Evolutionary conservation across 768 basidiomycete species (phyloP).

Genomic region (Kondoa malvinella): DNA sequence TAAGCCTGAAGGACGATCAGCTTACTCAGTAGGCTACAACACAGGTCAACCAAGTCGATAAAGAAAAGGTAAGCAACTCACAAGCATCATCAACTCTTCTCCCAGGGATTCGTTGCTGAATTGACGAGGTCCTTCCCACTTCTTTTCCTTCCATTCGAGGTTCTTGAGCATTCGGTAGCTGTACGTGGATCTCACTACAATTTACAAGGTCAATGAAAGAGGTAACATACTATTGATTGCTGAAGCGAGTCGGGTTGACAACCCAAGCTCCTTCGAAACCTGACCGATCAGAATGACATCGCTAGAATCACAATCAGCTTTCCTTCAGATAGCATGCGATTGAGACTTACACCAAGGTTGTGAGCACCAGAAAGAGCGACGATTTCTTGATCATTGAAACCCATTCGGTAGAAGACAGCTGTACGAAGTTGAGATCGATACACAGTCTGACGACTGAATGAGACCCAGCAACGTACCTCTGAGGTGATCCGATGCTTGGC

Average conservation of each 20-base stretch:
- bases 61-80: not conserved
- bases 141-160: slow-evolving; percentile 35
- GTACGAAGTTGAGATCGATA: not conserved
- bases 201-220: slow-evolving; percentile 8
- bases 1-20: not conserved
- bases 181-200: no score
- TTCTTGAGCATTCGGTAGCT: slow-evolving; percentile 9
- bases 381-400: slow-evolving; percentile 93
- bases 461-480: slow-evolving; percentile 28
- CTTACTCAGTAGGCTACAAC: not conserved
- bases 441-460: not conserved
- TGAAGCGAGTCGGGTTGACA: slow-evolving; percentile 40
- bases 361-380: slow-evolving; percentile 65
- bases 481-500: slow-evolving; percentile 50
- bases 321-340: not conserved
- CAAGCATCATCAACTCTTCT: slow-evolving; percentile 60
- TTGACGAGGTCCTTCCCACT: slow-evolving; percentile 51
- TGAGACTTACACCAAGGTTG: slow-evolving; percentile 50
- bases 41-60: not conserved
- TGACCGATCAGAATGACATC: slow-evolving; percentile 73
- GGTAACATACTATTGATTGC: slow-evolving; percentile 2
- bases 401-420: slow-evolving; percentile 80
- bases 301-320: not conserved
- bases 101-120: slow-evolving; percentile 73
- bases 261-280: slow-evolving; percentile 53